These are phyloP conservation scores for Coemansia sp. DNA, from an alignment of 192 early-diverging fungal species.

Conservation along the genomic window DNA sequence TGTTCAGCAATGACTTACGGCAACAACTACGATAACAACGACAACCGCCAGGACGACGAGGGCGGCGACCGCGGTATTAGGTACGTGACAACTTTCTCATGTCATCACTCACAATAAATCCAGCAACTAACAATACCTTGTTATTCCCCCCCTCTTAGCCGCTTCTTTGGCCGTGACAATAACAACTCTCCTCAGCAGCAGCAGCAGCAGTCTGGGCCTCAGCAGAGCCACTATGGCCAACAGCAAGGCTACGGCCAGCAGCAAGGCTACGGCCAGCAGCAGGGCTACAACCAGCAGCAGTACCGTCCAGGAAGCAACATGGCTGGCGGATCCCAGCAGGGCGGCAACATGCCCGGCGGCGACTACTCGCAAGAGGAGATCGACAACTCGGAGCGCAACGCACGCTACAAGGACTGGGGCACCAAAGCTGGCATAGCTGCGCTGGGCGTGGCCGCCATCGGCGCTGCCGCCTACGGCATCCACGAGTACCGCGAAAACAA, in stretches of 20 bases:
- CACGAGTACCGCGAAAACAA: slow-evolving; percentile 42
- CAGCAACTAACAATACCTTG: no score
- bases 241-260: slow-evolving; percentile 20
- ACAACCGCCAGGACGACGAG: slow-evolving; percentile 13
- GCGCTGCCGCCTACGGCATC: slow-evolving; percentile 36
- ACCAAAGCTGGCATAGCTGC: slow-evolving; percentile 25
- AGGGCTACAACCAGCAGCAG: slow-evolving; percentile 13
- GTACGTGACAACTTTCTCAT: slow-evolving; percentile 1
- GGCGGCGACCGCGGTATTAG: slow-evolving; percentile 29
- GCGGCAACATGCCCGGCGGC: slow-evolving; percentile 36
- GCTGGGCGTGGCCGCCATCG: slow-evolving; percentile 20
- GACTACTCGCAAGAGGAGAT: slow-evolving; percentile 46
- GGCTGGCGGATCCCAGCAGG: slow-evolving; percentile 24
- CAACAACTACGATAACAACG: slow-evolving; percentile 24
- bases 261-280: slow-evolving; percentile 29
- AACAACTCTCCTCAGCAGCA: slow-evolving; percentile 11
- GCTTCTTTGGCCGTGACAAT: slow-evolving; percentile 23
- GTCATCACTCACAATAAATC: no score
- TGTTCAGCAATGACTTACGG: slow-evolving; percentile 4
- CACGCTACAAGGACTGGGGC: slow-evolving; percentile 35
- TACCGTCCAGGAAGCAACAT: slow-evolving; percentile 31
- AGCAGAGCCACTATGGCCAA: slow-evolving; percentile 16
- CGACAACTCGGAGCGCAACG: slow-evolving; percentile 24
- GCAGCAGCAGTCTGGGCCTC: slow-evolving; percentile 13
- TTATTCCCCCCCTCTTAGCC: slow-evolving; percentile 17